Evolutionary conservation across 2,329 filamentous ascomycete species (phyloP), one percentile per base, ranked within the genome.

Genomic region (Mycosphaerella arachidis): DNA sequence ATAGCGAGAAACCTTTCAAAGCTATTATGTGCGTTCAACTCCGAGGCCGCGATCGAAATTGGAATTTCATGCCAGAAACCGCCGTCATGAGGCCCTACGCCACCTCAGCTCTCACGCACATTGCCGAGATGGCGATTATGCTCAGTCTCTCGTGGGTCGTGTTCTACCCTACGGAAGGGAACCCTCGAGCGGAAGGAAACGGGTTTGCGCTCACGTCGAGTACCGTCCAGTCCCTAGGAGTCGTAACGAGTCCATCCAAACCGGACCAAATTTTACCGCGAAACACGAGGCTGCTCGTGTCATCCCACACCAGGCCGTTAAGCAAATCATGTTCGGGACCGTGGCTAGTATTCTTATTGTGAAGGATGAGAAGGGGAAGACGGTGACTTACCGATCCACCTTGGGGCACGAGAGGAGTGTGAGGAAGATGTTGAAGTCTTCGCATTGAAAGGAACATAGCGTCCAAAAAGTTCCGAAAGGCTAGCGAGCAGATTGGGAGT

Each of bases 21-120:
- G 27, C 18, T 31, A 9, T 30, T 5, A 57, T 62, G 53, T 51
- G 55, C 18, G 57, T 59, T 10, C 53, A 62, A 33, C 56, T 62
- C 1, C 57, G 57, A 55, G 60, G 58, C 20, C 55, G 55, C 35
- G 51, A 58, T 20, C 35, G 60, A 13, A 60, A 56, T 31, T 63
- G 60, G 60, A 57, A 62, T 50, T 59, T 57, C 50, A 63, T 60
- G 60, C 57, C 60, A 16, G 60, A 60, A 31, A n/a, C n/a, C n/a
- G 55, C 43, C 4, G 60, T 63, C 13, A 24, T 55, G 6, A 53
- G 56, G 18, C 60, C 57, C 4, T 58, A 56, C 29, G 60, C 60
- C 18, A 60, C 54, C 8, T 51, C 54, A 24, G 59, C 55, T 12
- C 55, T 60, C 18, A 56, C 48, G 18, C 60, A 63, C 48, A 55